Evolutionary conservation across 441 rosid genomes (phyloP).

Genomic region (Mallotus repandus): DNA sequence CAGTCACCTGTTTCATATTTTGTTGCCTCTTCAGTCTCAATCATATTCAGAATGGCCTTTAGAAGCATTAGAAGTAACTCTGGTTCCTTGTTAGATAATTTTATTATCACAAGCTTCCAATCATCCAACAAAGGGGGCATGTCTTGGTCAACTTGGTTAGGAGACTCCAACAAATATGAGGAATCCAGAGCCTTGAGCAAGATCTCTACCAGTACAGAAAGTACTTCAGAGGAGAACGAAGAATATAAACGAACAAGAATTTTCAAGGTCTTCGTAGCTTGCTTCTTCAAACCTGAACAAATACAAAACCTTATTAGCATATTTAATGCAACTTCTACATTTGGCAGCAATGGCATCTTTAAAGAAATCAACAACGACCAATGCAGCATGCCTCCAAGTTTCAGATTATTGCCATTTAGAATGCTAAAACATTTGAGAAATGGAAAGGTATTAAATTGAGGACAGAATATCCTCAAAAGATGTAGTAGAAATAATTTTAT

Average conservation of each 20-base stretch:
- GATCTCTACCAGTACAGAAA: conserved; percentile 61
- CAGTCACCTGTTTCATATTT: conserved; percentile 52
- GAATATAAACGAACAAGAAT: conserved; percentile 57
- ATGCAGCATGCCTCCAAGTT: conserved; percentile 5
- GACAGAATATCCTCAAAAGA: neutral
- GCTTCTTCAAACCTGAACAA: conserved; percentile 65
- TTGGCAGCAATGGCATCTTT: neutral
- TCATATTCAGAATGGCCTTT: conserved; percentile 57
- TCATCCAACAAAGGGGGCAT: conserved; percentile 39
- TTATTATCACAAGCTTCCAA: conserved; percentile 61
- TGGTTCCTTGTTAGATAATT: conserved; percentile 72
- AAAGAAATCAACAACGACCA: neutral
- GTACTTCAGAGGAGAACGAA: conserved; percentile 69
- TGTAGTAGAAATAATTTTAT: neutral
- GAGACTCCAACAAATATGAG: conserved; percentile 37
- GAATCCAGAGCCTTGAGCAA: conserved; percentile 59
- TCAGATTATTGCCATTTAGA: neutral
- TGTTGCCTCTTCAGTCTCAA: conserved; percentile 45
- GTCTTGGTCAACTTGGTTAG: conserved; percentile 36
- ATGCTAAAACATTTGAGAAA: conserved; percentile 9
- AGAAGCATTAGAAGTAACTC: conserved; percentile 70
- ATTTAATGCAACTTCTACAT: conserved; percentile 3
- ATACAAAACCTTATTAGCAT: conserved; percentile 20
- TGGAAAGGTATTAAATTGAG: neutral
- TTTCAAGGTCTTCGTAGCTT: conserved; percentile 48